Evolutionary conservation across 2,329 filamentous ascomycete genomes (phyloP).

Genomic region (Penicillium verrucosum): DNA sequence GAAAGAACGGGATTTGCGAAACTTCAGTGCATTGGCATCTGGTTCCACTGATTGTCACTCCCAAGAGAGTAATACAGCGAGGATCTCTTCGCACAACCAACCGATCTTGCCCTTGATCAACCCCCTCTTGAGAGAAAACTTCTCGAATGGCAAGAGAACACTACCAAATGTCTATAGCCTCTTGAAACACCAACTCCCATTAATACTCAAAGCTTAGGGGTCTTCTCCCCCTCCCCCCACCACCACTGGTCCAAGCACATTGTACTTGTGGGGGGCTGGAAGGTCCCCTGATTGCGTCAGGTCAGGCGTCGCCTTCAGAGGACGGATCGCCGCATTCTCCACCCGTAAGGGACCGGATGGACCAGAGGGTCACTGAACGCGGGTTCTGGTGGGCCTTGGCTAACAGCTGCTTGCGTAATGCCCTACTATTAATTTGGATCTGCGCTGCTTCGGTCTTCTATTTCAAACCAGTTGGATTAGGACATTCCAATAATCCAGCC

Average conservation of each 20-base stretch:
- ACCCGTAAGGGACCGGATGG: conserved; percentile 38
- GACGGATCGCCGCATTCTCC: conserved; percentile 38
- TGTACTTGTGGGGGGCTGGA: background rate
- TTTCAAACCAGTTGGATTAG: conserved; percentile 14
- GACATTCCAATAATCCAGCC: background rate
- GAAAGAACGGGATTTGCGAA: conserved; percentile 9
- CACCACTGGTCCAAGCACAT: conserved; percentile 8
- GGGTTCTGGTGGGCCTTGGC: conserved; percentile 31
- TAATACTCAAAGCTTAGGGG: conserved; percentile 8
- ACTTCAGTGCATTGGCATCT: conserved; percentile 12
- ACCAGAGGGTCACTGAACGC: conserved; percentile 31
- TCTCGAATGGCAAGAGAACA: background rate
- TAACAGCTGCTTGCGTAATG: conserved; percentile 39
- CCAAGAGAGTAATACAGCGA: conserved; percentile 21
- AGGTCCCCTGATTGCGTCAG: conserved; percentile 27
- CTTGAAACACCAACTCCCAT: background rate
- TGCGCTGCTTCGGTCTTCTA: conserved; percentile 21
- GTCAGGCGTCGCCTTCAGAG: conserved; percentile 25
- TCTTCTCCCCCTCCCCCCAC: too few relatives aligned
- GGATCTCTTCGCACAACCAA: conserved; percentile 12
- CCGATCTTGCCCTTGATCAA: background rate
- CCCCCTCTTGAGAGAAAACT: background rate
- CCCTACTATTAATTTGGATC: conserved; percentile 35
- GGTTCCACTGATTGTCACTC: conserved; percentile 31
- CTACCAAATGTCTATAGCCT: background rate